Base-by-base conservation (phyloP, 805 yeast genomes). In the Yarrowia divulgata region DNA sequence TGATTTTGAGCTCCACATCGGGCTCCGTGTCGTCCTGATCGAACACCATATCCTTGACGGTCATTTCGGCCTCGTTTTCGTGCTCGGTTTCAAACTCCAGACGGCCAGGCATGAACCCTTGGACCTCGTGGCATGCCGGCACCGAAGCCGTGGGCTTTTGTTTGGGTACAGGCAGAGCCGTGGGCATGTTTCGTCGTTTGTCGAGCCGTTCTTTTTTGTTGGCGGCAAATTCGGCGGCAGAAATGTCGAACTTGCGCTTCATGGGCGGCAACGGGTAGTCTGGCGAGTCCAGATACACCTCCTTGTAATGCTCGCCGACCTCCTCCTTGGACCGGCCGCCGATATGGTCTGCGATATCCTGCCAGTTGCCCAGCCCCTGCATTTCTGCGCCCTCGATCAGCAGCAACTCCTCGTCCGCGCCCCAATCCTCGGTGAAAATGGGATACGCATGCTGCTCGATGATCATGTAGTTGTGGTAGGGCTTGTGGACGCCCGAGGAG, bases 21-120 rank as follows among this genome's bases (percentile, higher is more conserved):
- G 89, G 88, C 29, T 89, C 87, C 68, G 88, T 87, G 75, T 95
- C 99, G 72, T 94, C 98, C 0, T 94, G 91, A 74, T 95, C 98
- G 75, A 96, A 95, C 1, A 89, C 85, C 97, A 95, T 91, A 77
- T 95, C 99, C 76, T 95, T 95, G 19, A 95, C 91, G 0, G 95
- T 88, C 69, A 89, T 83, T 79, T 95, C 99, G 0, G 99, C 98
- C 69, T 95, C 99, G 75, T 95, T 95, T 77, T 95, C 99, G 48
- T 90, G 93, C 77, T 95, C 99, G 70, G 89, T 91, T 75, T 95
- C 99, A 78, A 95, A 95, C 78, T 95, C 99, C 71, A 95, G 81
- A 75, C 99, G 87, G 52, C 98, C 99, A 48, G 99, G 99, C 99
- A 95, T 95, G 77, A 88, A 95, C 2, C 97, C 98, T 78, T 95